phyloP scores from a whole-genome alignment of 202 grass and related monocot genomes.

The Schoenoplectus triqueter region DNA sequence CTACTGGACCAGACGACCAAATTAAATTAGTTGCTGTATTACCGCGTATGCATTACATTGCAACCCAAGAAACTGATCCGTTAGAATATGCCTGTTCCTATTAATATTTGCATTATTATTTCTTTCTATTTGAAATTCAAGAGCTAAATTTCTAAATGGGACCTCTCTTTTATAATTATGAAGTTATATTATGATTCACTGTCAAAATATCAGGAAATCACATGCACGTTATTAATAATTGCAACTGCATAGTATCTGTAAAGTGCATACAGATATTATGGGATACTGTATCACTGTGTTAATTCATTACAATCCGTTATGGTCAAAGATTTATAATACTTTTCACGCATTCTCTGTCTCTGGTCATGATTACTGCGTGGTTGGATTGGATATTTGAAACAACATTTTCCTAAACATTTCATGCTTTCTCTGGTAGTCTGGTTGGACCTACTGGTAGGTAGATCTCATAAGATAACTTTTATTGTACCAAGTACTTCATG shows the following conservation, averaged over 20 bases:
- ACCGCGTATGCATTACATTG: neutral
- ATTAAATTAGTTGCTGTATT: neutral
- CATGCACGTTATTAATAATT: neutral
- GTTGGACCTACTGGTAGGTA: constrained; percentile 22
- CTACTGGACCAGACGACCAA: neutral
- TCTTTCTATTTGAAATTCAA: neutral
- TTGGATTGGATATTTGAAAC: neutral
- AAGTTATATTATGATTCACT: neutral
- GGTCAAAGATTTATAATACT: neutral
- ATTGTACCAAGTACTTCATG: neutral
- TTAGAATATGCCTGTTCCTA: neutral
- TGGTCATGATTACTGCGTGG: constrained; percentile 12
- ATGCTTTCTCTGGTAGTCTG: neutral
- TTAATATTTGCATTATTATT: neutral
- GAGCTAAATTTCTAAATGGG: neutral
- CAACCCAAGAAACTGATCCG: no score
- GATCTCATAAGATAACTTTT: constrained; percentile 12
- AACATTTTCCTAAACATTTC: constrained; percentile 9
- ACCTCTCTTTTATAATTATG: neutral
- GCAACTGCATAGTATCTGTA: neutral
- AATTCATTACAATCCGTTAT: neutral
- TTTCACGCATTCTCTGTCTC: neutral
- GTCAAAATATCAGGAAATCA: neutral
- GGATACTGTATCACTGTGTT: neutral
- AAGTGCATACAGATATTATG: neutral